phyloP scores from a whole-genome alignment of 441 rosid genomes.

The Jatropha podagrica region DNA sequence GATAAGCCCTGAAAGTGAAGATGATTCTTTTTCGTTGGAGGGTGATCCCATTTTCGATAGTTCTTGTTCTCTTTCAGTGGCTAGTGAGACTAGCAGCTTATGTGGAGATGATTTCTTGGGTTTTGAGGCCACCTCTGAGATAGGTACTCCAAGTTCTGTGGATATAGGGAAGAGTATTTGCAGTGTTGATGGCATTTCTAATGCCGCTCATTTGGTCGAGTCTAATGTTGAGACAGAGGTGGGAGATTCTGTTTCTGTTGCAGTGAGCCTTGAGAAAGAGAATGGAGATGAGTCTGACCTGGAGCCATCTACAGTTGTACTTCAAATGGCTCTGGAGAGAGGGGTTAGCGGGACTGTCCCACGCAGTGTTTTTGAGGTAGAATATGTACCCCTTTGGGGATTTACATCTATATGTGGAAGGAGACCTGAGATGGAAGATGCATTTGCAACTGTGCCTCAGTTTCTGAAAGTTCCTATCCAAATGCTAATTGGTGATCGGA shows the following conservation, averaged over 20 bases:
- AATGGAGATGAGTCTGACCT: slow-evolving; percentile 36
- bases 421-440: slow-evolving; percentile 97
- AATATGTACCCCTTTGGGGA: slow-evolving; percentile 86
- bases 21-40: slow-evolving; percentile 55
- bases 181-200: slow-evolving; percentile 39
- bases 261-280: slow-evolving; percentile 41
- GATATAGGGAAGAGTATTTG: slow-evolving; percentile 40
- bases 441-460: slow-evolving; percentile 59
- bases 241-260: slow-evolving; percentile 37
- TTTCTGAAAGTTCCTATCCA: slow-evolving; percentile 64
- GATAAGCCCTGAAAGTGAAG: slow-evolving; percentile 41
- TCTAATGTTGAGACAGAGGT: slow-evolving; percentile 36
- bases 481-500: slow-evolving; percentile 56
- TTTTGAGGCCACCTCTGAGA: slow-evolving; percentile 45
- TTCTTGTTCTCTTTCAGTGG: slow-evolving; percentile 56
- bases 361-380: slow-evolving; percentile 79
- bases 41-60: slow-evolving; percentile 58
- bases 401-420: slow-evolving; percentile 71
- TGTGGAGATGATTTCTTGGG: slow-evolving; percentile 54
- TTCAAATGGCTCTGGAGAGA: slow-evolving; percentile 44
- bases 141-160: slow-evolving; percentile 35
- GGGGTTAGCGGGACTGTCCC: slow-evolving; percentile 32
- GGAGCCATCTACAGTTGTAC: slow-evolving; percentile 39
- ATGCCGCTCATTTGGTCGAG: slow-evolving; percentile 36
- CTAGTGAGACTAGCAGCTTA: slow-evolving; percentile 66